A percentile compares a stretch with the other conserved stretches of the same genome.
Conservation (phyloP, 2,329 filamentous ascomycete genomes). For the Beauveria varroae region DNA sequence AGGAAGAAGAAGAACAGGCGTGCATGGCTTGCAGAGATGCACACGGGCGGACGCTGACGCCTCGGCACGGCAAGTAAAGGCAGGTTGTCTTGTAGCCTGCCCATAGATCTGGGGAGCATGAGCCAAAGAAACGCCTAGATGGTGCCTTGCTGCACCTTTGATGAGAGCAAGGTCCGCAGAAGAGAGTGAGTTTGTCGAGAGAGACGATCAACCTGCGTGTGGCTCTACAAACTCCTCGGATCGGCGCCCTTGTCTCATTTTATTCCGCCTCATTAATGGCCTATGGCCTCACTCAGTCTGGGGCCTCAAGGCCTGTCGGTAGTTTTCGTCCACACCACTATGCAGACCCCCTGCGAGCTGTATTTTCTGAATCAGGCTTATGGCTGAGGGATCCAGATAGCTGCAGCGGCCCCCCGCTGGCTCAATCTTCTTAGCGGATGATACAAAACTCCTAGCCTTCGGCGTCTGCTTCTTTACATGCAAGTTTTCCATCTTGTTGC, state of each 20-base stretch:
- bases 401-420: neutral
- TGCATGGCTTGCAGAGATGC: neutral
- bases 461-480: neutral
- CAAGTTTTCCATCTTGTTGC: neutral
- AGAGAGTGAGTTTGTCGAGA: too few species aligned
- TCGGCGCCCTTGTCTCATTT: neutral
- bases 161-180: neutral
- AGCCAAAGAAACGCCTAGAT: neutral
- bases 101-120: neutral
- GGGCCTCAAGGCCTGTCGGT: neutral
- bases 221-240: neutral
- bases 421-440: neutral
- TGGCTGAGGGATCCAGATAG: conserved; percentile 2
- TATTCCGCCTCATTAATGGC: neutral
- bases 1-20: too few species aligned
- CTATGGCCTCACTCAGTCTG: neutral
- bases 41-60: neutral
- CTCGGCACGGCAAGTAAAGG: neutral
- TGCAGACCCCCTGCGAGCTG: conserved; percentile 5
- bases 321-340: neutral
- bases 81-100: neutral
- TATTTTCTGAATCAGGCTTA: neutral
- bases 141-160: neutral
- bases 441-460: neutral
- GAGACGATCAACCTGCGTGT: neutral